Percentiles rank a stretch among this genome's conserved stretches.
phyloP scores from a whole-genome alignment of 176 grass and related monocot genomes.

The Otatea glauca region DNA sequence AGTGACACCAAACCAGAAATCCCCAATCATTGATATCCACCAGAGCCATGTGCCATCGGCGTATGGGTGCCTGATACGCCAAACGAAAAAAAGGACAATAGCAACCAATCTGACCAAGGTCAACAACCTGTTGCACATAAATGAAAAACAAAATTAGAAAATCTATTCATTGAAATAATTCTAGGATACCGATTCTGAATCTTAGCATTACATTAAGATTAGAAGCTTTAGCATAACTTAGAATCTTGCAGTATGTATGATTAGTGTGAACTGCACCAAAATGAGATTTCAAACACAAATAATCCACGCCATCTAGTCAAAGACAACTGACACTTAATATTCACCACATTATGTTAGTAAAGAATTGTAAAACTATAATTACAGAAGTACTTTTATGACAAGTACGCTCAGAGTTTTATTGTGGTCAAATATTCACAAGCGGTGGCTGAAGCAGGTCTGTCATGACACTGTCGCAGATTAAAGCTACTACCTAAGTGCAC shows the following conservation, averaged over 20 bases:
- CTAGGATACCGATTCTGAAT: neutral
- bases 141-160: slow-evolving; percentile 10
- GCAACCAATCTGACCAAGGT: neutral
- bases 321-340: neutral
- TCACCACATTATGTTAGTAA: neutral
- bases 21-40: neutral
- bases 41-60: neutral
- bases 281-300: neutral
- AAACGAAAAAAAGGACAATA: neutral
- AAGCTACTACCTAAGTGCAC: neutral
- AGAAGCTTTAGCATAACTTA: no score
- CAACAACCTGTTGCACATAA: slow-evolving; percentile 26
- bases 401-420: neutral
- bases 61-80: neutral
- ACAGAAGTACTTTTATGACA: neutral
- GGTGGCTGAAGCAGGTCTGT: neutral
- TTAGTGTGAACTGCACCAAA: neutral
- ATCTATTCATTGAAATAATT: neutral
- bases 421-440: neutral
- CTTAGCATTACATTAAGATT: no score
- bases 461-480: neutral
- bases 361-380: neutral
- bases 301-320: neutral
- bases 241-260: neutral
- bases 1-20: slow-evolving; percentile 16